These are phyloP conservation scores for Trichophyton benhamiae DNA, from an alignment of 2,329 filamentous ascomycete genomes.

Conservation along the genomic window DNA sequence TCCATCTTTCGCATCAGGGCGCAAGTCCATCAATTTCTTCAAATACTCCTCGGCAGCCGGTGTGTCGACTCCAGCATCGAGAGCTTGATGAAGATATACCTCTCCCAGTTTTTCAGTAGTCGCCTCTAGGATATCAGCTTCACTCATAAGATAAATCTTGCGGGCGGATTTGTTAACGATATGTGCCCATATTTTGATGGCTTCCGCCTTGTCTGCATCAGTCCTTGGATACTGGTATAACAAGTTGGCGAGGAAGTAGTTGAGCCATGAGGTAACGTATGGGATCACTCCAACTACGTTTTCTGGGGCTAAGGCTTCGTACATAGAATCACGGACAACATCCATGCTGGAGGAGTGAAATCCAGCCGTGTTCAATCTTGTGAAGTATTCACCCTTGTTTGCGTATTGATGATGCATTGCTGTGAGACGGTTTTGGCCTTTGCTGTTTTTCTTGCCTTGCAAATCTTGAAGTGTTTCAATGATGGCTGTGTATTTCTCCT, in stretches of 20 bases:
- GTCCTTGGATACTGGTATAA: conserved; percentile 7
- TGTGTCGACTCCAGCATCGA: conserved; percentile 8
- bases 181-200: conserved; percentile 10
- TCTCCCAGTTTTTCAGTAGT: conserved; percentile 9
- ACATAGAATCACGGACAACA: conserved; percentile 8
- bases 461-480: conserved; percentile 14
- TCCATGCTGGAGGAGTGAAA: conserved; percentile 3
- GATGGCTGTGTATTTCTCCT: conserved; percentile 11
- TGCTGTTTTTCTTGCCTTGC: conserved; percentile 4
- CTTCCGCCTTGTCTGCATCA: conserved; percentile 8
- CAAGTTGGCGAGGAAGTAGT: conserved; percentile 8
- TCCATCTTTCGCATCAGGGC: not conserved
- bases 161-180: conserved; percentile 5
- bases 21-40: conserved; percentile 8
- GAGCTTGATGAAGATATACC: conserved; percentile 10
- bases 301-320: conserved; percentile 7
- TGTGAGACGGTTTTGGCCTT: conserved; percentile 9
- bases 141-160: not conserved
- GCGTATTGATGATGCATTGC: conserved; percentile 11
- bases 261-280: conserved; percentile 4
- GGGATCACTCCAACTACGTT: not conserved
- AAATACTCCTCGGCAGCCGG: conserved; percentile 6
- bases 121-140: conserved; percentile 1
- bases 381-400: conserved; percentile 1
- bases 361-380: conserved; percentile 8